Evolutionary conservation across 352 stramenopile genomes (phyloP), one percentile per base, ranked within the genome.

Genomic region (Blastocystis sp.): DNA sequence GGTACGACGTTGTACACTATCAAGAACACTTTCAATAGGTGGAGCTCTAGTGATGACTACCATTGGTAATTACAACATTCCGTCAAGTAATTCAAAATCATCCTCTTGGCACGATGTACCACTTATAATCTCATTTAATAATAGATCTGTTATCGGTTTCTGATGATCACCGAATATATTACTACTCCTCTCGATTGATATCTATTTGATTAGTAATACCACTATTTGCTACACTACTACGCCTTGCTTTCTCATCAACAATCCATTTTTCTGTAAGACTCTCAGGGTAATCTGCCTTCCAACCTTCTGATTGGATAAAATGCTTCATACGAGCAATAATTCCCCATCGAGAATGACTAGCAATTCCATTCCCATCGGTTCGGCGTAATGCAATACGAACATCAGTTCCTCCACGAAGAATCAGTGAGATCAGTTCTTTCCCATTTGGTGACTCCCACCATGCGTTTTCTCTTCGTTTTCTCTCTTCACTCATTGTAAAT

Each of bases 51-150:
- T 0, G 11, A 20, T 68, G 1, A 68, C n/a, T 34, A 9, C 11
- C 59, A 4, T 3, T 2, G 11, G n/a, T 37, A 2, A 68, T 16
- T 18, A 20, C 59, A 20, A 68, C 59, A 16, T 24, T 37, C 37
- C 59, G 2, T 37, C 20, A 20, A 39, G 11, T 30, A 30, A 68
- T 37, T 37, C 34, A 2, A 78, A 78, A 18, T 78, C 66, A 55
- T 78, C 66, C n/a, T 34, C 43, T 8, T 45, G 30, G 43, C 11
- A 47, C 13, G 37, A 39, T 5, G 54, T 39, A 6, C 11, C 43
- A 55, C 56, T 78, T 34, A 56, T 78, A n/a, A 78, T 78, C n/a
- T 78, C 66, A 55, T 78, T 78, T n/a, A 78, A n/a, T 24, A 78
- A n/a, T 37, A 45, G 39, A 9, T 55, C n/a, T 3, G 18, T 37